Evolutionary conservation across 305 asterid genomes (phyloP), one percentile per base, ranked within the genome.

Genomic region (Solanum hybrid): DNA sequence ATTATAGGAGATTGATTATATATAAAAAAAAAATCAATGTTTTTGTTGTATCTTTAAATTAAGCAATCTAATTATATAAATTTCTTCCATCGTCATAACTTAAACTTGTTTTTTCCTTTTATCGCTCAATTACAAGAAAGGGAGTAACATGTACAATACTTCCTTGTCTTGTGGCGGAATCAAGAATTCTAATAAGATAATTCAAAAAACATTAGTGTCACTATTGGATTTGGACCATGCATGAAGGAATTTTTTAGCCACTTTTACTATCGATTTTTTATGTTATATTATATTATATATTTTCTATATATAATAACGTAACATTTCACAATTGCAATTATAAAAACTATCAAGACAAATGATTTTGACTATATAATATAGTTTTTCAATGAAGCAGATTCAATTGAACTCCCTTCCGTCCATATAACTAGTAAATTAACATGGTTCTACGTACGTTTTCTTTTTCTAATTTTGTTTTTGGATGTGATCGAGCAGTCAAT

Each of bases 401-500:
- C 64, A 46, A 46, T 46, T 46, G 64, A 46, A 46, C 64, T 46
- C 22, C 64, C 22, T 46, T 46, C 22, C 8, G 3, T 46, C 22
- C 64, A 46, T 14, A 46, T 46, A 46, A 46, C 64, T 46, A 46
- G 64, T 46, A 46, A 14, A 46, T n/a, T 3, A 5, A 46, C 22
- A 46, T 14, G 64, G 8, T 46, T 46, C 22, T 46, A 46, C 20
- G 3, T 12, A 40, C 5, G 5, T 42, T 46, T 0, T 14, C 1
- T 57, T 18, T 16, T 57, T 57, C 10, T 57, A 57, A 57, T 6
- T 57, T 57, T 7, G 0, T 61, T 61, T 61, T 61, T 61, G 2
- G 0, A 3, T 69, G 6, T 24, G 18, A 24, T 69, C 51, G 6
- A 77, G 93, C 13, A 96, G 98, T 95, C 87, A 96, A 93, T 77